Conservation (phyloP, 192 early-diverging fungal genomes). For the Umbelopsis sp. region DNA sequence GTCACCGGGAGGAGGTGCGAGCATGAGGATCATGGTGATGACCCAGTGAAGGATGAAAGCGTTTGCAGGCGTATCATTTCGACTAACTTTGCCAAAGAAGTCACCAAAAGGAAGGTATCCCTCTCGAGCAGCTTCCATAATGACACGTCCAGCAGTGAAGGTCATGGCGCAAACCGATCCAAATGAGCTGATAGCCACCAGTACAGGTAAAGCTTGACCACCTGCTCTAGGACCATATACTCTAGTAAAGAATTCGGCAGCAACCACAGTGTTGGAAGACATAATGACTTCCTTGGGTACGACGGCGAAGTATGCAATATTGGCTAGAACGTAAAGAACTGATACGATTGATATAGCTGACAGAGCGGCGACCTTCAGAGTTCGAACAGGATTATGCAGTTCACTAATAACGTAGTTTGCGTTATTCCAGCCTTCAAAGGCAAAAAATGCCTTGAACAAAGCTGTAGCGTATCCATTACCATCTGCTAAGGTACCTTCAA, state of each 20-base stretch:
- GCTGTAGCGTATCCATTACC: constrained; percentile 48
- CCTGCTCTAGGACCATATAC: constrained; percentile 58
- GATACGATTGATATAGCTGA: constrained; percentile 51
- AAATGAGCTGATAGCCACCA: constrained; percentile 54
- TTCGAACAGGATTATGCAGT: constrained; percentile 59
- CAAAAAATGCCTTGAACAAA: constrained; percentile 57
- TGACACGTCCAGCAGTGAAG: constrained; percentile 53
- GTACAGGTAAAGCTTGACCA: constrained; percentile 48
- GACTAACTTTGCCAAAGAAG: constrained; percentile 45
- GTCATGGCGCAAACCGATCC: constrained; percentile 55
- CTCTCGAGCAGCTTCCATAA: constrained; percentile 53
- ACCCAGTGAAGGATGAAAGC: constrained; percentile 46
- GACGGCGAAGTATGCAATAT: constrained; percentile 64
- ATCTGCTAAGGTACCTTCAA: constrained; percentile 44
- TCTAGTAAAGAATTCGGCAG: constrained; percentile 56
- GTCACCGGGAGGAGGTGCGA: constrained; percentile 58
- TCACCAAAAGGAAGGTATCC: constrained; percentile 52
- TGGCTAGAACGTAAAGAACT: constrained; percentile 61
- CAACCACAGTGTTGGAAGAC: constrained; percentile 52
- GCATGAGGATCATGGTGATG: constrained; percentile 49
- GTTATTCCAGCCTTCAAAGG: constrained; percentile 65
- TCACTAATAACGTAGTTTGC: constrained; percentile 65
- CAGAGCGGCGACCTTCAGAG: constrained; percentile 57
- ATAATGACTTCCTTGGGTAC: constrained; percentile 57
- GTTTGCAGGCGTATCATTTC: constrained; percentile 45